Evolutionary conservation across 768 basidiomycete species (phyloP), one percentile per base, ranked within the genome.

Genomic region (Multifurca ochricompacta): DNA sequence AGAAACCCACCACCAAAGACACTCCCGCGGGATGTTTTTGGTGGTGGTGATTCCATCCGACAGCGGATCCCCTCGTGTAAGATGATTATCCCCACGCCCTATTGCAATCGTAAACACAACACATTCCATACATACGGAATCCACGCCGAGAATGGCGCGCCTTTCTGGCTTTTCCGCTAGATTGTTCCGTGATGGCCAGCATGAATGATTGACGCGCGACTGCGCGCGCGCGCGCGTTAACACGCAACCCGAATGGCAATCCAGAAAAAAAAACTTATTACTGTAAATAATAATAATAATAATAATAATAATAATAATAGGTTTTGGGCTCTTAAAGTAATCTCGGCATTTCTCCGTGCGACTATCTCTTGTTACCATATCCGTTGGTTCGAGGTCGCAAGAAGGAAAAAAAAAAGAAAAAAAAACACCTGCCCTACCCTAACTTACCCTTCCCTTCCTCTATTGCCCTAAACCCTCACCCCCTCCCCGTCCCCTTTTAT

Each of bases 131-230:
- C 48, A 41, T 34, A 51, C 23, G 37, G 44, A 41, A 46, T 41
- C 39, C 49, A 51, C 50, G 43, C 44, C 55, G 3, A 56, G 37
- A 35, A 51, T 39, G 41, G 49, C 44, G 31, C 44, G n/a, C 42
- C 37, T 51, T 32, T 13, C 48, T 49, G 1, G 28, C 48, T 32
- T 50, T 56, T 56, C 55, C 39, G 43, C 50, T 13, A 52, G 55
- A 56, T 36, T 56, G 44, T 56, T 56, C 55, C 44, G 50, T 56
- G 55, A 56, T 56, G 55, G 28, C 28, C 14, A 46, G 25, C 37
- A 37, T 37, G 28, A 35, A 41, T 56, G 50, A 56, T 56, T 56
- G 23, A 48, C 54, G 54, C 54, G 28, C 54, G 44, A n/a, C n/a
- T n/a, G n/a, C n/a, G n/a, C n/a, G 31, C 39, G 31, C 46, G 23